Evolutionary conservation across 2,329 filamentous ascomycete genomes (phyloP).

Genomic region (Colletotrichum higginsianum): DNA sequence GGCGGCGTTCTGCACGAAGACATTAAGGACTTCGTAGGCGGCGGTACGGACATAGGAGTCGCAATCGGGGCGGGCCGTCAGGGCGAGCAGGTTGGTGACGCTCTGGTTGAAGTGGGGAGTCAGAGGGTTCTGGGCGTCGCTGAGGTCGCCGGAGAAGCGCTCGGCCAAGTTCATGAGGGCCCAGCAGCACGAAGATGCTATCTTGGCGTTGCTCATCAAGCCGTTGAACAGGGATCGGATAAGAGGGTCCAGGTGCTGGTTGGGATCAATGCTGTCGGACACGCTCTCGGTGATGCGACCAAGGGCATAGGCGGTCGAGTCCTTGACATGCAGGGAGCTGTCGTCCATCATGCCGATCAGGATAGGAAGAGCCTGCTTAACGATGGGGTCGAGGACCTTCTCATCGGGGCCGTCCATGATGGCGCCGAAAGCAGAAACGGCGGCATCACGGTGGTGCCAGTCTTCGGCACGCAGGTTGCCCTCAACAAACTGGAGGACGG

Average conservation of each 20-base stretch:
- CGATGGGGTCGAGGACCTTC: conserved; percentile 90
- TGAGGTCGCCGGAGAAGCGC: conserved; percentile 90
- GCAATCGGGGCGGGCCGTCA: conserved; percentile 86
- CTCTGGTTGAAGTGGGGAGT: conserved; percentile 95
- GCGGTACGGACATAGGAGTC: conserved; percentile 94
- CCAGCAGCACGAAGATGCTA: conserved; percentile 99
- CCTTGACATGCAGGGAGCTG: conserved; percentile 88
- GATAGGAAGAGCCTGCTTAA: conserved; percentile 94
- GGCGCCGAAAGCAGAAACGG: conserved; percentile 96
- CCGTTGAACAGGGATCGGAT: conserved; percentile 93
- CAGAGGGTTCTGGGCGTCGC: conserved; percentile 83
- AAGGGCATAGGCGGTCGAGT: conserved; percentile 95
- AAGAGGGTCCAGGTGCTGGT: conserved; percentile 84
- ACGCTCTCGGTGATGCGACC: conserved; percentile 96
- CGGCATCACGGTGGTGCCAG: conserved; percentile 95
- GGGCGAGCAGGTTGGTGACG: conserved; percentile 85
- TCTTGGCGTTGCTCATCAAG: conserved; percentile 92
- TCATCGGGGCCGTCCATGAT: conserved; percentile 99
- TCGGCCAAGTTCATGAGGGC: conserved; percentile 98
- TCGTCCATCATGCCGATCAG: conserved; percentile 95
- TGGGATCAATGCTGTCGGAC: conserved; percentile 90
- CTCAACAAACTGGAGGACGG: conserved; percentile 93
- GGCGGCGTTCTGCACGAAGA: conserved; percentile 92
- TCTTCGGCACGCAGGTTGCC: conserved; percentile 89
- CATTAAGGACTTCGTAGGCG: conserved; percentile 96